These are phyloP conservation scores for Glutinoglossum americanum DNA, from an alignment of 495 filamentous ascomycete species.

Conservation along the genomic window DNA sequence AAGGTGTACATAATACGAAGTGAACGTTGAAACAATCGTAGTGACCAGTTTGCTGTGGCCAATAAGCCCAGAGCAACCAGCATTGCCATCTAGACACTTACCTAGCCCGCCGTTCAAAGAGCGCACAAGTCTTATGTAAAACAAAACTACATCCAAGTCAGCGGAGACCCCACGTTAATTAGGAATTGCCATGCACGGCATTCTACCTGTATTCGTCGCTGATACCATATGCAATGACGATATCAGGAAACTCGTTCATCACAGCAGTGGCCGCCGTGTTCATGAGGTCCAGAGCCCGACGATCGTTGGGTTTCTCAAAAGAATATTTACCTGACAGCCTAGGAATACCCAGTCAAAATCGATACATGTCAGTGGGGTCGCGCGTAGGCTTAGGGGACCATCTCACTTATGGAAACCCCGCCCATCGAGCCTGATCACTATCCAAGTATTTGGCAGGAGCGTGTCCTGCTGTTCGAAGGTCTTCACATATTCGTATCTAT, in stretches of 20 bases:
- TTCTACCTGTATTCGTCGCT: conserved; percentile 78
- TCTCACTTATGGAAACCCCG: conserved; percentile 73
- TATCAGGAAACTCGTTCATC: conserved; percentile 65
- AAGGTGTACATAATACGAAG: conserved; percentile 65
- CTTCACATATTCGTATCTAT: conserved; percentile 82
- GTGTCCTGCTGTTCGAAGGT: conserved; percentile 61
- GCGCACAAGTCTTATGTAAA: conserved; percentile 51
- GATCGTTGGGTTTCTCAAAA: conserved; percentile 85
- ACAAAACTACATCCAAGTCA: conserved; percentile 41
- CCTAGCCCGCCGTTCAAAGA: conserved; percentile 78
- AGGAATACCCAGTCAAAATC: not conserved
- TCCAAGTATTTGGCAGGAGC: conserved; percentile 78
- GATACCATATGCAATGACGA: conserved; percentile 72
- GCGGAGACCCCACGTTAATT: not conserved
- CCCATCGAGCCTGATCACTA: conserved; percentile 82
- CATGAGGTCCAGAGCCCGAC: conserved; percentile 74
- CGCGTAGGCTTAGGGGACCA: not conserved
- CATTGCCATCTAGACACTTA: conserved; percentile 18
- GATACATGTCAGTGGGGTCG: not conserved
- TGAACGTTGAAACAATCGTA: conserved; percentile 80
- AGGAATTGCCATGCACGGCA: not conserved
- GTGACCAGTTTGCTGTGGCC: conserved; percentile 61
- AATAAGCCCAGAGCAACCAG: not conserved
- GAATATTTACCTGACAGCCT: conserved; percentile 63
- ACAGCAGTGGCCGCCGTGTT: conserved; percentile 72